Evolutionary conservation across 1,284 basidiomycete species (phyloP).

Genomic region (Boletus hoseneyae): DNA sequence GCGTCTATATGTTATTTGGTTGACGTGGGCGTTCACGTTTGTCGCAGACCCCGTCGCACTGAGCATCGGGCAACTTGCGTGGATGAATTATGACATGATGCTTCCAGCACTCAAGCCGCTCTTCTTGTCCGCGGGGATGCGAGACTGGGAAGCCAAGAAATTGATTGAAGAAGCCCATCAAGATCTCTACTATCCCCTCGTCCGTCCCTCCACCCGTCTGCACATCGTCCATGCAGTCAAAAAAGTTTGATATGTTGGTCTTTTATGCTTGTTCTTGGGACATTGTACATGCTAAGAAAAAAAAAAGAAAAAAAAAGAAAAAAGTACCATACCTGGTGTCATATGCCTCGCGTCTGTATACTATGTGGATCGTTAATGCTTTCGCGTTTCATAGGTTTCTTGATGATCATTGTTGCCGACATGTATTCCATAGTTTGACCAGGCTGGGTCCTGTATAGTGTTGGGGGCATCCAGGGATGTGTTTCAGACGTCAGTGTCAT

Average conservation of each 20-base stretch:
- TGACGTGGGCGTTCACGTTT: constrained; percentile 3
- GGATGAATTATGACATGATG: constrained; percentile 67
- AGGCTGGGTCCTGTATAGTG: not conserved
- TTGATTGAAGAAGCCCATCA: constrained; percentile 59
- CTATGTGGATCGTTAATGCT: constrained; percentile 18
- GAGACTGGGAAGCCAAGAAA: constrained; percentile 48
- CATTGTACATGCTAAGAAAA: constrained; percentile 18
- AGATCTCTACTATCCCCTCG: constrained; percentile 61
- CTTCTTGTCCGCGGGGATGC: constrained; percentile 49
- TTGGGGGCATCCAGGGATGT: not conserved
- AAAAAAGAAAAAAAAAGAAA: constrained; percentile 22
- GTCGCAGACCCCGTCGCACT: constrained; percentile 38
- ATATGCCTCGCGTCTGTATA: constrained; percentile 14
- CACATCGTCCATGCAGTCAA: constrained; percentile 61
- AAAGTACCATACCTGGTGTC: constrained; percentile 28
- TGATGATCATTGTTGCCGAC: constrained; percentile 2
- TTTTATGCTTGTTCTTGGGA: constrained; percentile 40
- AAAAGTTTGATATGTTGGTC: constrained; percentile 27
- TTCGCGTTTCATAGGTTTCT: constrained; percentile 14
- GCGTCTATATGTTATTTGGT: constrained; percentile 4
- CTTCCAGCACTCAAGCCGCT: constrained; percentile 58
- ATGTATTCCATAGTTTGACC: constrained; percentile 16
- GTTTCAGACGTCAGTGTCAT: constrained; percentile 13
- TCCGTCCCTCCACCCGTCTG: constrained; percentile 47
- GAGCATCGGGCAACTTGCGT: constrained; percentile 62